phyloP scores from a whole-genome alignment of 306 rosid species.

The Cucurbita maxima region DNA sequence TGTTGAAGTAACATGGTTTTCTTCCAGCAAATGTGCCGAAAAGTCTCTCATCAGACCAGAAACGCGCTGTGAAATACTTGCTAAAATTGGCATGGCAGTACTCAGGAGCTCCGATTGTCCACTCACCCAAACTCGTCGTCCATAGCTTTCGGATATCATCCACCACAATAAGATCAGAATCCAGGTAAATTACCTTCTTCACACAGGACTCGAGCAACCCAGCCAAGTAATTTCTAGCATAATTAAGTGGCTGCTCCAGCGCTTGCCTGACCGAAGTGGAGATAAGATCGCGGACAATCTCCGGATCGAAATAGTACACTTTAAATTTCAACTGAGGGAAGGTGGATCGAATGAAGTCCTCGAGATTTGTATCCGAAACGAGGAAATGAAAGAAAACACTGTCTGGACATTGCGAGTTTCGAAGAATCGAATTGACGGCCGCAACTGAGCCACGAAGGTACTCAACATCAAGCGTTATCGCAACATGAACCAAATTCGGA shows the following conservation, averaged over 20 bases:
- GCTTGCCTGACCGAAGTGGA: conserved; percentile 71
- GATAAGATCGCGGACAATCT: conserved; percentile 42
- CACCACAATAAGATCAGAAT: conserved; percentile 71
- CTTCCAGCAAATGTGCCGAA: conserved; percentile 26
- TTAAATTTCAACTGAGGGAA: conserved; percentile 59
- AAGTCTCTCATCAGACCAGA: conserved; percentile 53
- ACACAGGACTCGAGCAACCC: conserved; percentile 62
- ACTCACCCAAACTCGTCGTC: conserved; percentile 22
- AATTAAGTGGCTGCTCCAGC: conserved; percentile 70
- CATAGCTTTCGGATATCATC: conserved; percentile 61
- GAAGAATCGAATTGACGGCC: conserved; percentile 65
- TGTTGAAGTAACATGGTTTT: conserved; percentile 78
- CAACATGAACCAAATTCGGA: conserved; percentile 49
- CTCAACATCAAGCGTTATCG: conserved; percentile 66
- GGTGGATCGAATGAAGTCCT: conserved; percentile 24
- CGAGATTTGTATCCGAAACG: conserved; percentile 45
- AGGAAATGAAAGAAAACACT: conserved; percentile 65
- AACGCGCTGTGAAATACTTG: conserved; percentile 50
- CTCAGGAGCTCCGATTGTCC: conserved; percentile 72
- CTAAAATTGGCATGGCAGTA: conserved; percentile 67
- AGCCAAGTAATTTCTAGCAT: conserved; percentile 76
- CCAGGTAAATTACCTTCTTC: conserved; percentile 63
- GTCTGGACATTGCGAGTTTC: conserved; percentile 68
- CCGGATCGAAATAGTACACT: conserved; percentile 34
- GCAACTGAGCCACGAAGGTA: conserved; percentile 77